Evolutionary conservation across 176 grass and related monocot species (phyloP), one percentile per base, ranked within the genome.

Genomic region (Carex littledalei): DNA sequence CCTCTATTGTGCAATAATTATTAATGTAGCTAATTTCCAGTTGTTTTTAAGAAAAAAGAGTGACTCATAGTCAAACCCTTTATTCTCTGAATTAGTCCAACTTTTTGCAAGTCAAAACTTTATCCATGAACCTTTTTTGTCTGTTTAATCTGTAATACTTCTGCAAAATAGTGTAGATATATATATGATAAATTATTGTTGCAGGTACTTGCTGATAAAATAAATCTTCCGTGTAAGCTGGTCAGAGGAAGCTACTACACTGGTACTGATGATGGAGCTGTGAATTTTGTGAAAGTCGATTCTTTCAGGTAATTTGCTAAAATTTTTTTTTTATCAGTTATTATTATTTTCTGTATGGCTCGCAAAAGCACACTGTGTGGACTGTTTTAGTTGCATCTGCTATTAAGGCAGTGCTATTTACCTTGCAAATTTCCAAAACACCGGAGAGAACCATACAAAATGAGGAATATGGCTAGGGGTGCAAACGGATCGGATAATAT

Each of bases 221-320:
- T 99, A 87, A 92, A 91, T 88, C 81, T 99, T 34, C 93, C 96
- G 47, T 99, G 96, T 86, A 99, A 99, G 78, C 91, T 99, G 89
- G 91, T 99, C 8, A 99, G 93, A 89, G 96, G 93, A 83, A 94
- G 91, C 74, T 99, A 86, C 81, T 91, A 95, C 81, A 94, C 96
- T 11, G 96, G 96, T 81, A 94, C 91, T 15, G 96, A 99, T 79
- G 96, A 95, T 89, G 96, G 96, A 77, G 96, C 93, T 84, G 89
- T 99, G 84, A 99, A 99, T 84, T 91, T 95, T 73, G 89, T 99
- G 87, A 95, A 99, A 91, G 71, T 92, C 85, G 96, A 95, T 92
- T 95, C 84, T 91, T 85, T 85, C 61, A 94, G 93, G 96, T 99
- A 84, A 70, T 13, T 85, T 35, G 6, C 41, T 86, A 86, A 41